Evolutionary conservation across 495 filamentous ascomycete species (phyloP).

Genomic region (Aspergillus ellipticus): DNA sequence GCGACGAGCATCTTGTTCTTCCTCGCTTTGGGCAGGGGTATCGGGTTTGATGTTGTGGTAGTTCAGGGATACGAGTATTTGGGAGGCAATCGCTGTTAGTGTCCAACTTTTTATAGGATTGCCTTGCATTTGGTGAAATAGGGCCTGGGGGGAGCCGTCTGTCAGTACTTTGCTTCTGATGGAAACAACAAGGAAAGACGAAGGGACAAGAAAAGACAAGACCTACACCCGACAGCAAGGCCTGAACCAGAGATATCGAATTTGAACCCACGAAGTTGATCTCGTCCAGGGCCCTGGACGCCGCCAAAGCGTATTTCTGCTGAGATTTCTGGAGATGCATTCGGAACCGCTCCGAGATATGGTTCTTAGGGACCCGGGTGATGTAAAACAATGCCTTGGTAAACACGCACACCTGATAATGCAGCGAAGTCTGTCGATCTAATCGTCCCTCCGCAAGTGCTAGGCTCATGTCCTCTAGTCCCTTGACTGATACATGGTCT

Average conservation of each 20-base stretch:
- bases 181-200: too few relatives aligned
- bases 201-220: not conserved
- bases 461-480: constrained; percentile 1
- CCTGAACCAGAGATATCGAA: not conserved
- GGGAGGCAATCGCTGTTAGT: constrained; percentile 2
- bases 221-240: constrained; percentile 4
- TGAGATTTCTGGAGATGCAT: not conserved
- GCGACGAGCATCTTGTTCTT: not conserved
- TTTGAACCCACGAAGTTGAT: not conserved
- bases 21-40: not conserved
- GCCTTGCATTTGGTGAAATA: constrained; percentile 4
- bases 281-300: not conserved
- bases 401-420: constrained; percentile 6
- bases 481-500: constrained; percentile 3
- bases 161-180: not conserved
- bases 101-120: not conserved
- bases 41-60: not conserved
- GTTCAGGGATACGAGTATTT: not conserved
- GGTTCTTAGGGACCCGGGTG: not conserved
- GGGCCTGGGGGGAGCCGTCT: constrained; percentile 2
- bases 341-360: not conserved
- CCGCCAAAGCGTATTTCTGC: not conserved
- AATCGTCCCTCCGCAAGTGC: not conserved
- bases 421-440: not conserved
- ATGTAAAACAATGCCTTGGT: constrained; percentile 1